These are phyloP conservation scores for Pseudozyma thailandica DNA, from an alignment of 1,284 basidiomycete species.

Conservation along the genomic window DNA sequence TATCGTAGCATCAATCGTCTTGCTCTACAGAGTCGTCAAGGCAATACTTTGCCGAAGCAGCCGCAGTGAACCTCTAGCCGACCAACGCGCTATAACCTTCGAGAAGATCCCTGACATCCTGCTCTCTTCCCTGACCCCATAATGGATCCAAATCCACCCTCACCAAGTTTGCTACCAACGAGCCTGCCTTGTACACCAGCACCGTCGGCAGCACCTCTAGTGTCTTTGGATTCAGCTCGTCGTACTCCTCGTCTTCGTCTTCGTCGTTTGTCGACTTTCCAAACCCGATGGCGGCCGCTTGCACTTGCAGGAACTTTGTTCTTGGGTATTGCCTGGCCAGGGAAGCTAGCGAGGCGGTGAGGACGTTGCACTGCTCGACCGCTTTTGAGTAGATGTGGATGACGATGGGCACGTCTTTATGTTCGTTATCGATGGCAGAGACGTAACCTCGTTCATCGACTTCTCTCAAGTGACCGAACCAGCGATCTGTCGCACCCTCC, in stretches of 20 bases:
- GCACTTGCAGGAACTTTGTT: conserved; percentile 60
- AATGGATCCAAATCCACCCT: conserved; percentile 53
- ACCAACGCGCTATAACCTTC: conserved; percentile 18
- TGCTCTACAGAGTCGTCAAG: neutral
- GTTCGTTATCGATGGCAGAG: conserved; percentile 54
- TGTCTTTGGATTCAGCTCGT: conserved; percentile 41
- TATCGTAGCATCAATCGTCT: too few relatives aligned
- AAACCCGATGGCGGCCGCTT: conserved; percentile 57
- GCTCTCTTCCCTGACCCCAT: conserved; percentile 48
- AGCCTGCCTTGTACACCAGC: conserved; percentile 53
- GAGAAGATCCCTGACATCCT: conserved; percentile 47
- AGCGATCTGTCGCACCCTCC: conserved; percentile 14
- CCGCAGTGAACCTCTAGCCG: neutral
- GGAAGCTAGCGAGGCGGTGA: conserved; percentile 46
- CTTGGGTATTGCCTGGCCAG: conserved; percentile 52
- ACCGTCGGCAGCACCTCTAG: conserved; percentile 57
- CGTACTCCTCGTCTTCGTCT: conserved; percentile 49
- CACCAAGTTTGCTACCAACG: conserved; percentile 58
- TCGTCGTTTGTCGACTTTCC: conserved; percentile 25
- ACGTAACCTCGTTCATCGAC: conserved; percentile 58
- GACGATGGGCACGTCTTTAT: conserved; percentile 39
- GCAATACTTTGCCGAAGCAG: neutral
- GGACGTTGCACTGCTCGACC: conserved; percentile 47
- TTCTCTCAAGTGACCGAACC: conserved; percentile 60
- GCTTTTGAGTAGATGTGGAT: conserved; percentile 62